These are phyloP conservation scores for Scheffersomyces illinoinensis DNA, from an alignment of 1,139 yeast species.

Conservation along the genomic window DNA sequence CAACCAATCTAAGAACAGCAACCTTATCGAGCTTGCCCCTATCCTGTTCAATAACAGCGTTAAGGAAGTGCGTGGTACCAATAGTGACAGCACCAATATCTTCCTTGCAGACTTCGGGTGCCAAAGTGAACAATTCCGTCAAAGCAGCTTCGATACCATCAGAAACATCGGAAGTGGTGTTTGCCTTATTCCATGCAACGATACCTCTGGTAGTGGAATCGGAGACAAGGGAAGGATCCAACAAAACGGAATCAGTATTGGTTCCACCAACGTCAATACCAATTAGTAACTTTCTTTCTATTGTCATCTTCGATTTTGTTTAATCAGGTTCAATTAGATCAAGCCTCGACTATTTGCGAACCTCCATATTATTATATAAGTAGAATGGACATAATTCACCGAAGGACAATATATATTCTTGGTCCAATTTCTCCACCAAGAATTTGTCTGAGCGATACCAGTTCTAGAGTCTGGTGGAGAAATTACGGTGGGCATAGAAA, in stretches of 20 bases:
- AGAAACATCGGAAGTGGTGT: conserved; percentile 44
- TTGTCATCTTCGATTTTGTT: not conserved
- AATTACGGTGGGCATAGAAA: not conserved
- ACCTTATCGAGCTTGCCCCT: conserved; percentile 35
- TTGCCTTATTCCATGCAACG: conserved; percentile 39
- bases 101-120: not conserved
- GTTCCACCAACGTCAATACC: conserved; percentile 54
- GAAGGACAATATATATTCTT: not conserved
- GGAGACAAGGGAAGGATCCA: conserved; percentile 28
- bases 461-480: not conserved
- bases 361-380: not conserved
- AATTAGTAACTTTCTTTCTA: conserved; percentile 13
- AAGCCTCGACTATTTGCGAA: not conserved
- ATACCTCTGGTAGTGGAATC: conserved; percentile 26
- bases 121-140: conserved; percentile 18
- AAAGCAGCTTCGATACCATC: conserved; percentile 41
- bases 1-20: conserved; percentile 40
- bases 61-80: conserved; percentile 48
- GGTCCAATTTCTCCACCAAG: not conserved
- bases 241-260: conserved; percentile 46
- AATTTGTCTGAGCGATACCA: too few species aligned
- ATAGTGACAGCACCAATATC: conserved; percentile 39
- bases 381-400: not conserved
- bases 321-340: not conserved
- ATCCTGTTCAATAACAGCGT: conserved; percentile 46